Base-by-base conservation (phyloP, 768 basidiomycete species). In the Boletus bicolor region DNA sequence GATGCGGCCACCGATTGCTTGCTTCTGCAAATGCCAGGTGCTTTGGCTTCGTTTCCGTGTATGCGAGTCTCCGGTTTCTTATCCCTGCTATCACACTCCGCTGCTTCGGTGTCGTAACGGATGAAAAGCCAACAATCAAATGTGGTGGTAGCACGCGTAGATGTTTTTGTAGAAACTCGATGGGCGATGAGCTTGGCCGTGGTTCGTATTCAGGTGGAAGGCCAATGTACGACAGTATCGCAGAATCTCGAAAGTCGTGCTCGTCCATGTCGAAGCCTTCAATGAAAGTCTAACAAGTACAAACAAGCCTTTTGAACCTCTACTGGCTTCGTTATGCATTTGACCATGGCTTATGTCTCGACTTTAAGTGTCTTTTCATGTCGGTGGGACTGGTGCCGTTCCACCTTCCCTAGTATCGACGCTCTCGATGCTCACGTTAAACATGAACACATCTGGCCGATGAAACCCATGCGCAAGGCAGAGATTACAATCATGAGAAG, bases 51-150 rank as follows among this genome's bases (percentile, higher is more conserved):
- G 77, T 78, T 42, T 76, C 76, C 21, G 76, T 75, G 71, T 85
- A 91, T 61, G 78, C 80, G 21, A 88, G 75, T 9, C 91, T 80
- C 46, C 91, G 76, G 68, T 93, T 93, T 37, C 90, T 79, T 52
- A 93, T 86, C 19, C 72, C 67, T 11, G 84, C 72, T 49, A 93
- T 76, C 9, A 66, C 69, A 4, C 86, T 84, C 54, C 91, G 82
- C 56, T 90, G 77, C 55, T 80, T 88, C 4, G 91, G 86, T 1
- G 76, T 78, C 32, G 78, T 76, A 26, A 71, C 49, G 3, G 66
- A 54, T 5, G 79, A 75, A 66, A 82, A 82, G 19, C 61, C 64
- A 10, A 46, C 53, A 10, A 83, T 73, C 30, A 90, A 66, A 64
- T 90, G 78, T 5, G 84, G 83, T n/a, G 90, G 90, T 4, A 92